Conservation (phyloP, 305 asterid species). For the Withania somnifera region DNA sequence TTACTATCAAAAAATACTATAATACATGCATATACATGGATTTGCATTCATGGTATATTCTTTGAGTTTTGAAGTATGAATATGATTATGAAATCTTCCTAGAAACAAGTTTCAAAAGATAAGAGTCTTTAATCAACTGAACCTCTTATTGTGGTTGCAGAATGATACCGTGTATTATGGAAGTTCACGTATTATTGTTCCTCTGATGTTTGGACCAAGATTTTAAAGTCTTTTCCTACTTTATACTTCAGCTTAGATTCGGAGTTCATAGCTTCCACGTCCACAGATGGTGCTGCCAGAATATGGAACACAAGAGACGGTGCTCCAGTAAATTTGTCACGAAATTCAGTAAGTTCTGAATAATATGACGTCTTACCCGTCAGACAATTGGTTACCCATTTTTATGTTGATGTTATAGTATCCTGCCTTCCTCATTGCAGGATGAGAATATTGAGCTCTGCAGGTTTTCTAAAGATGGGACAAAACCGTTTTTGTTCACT, state of each 20-base stretch:
- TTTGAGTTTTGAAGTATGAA: background rate
- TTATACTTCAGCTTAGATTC: conserved; percentile 66
- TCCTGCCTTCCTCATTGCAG: conserved; percentile 24
- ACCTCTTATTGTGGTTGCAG: background rate
- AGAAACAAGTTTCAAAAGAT: background rate
- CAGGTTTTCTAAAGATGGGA: conserved; percentile 92
- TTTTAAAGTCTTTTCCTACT: conserved; percentile 10
- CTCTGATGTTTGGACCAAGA: background rate
- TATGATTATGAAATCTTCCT: background rate
- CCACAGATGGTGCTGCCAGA: conserved; percentile 86
- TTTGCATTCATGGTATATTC: background rate
- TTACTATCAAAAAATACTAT: background rate
- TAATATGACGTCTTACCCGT: background rate
- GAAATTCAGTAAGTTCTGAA: conserved; percentile 54
- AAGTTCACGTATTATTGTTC: background rate
- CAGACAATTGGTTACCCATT: background rate
- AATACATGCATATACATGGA: background rate
- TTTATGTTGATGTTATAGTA: background rate
- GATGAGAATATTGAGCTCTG: conserved; percentile 86
- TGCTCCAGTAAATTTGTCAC: conserved; percentile 58
- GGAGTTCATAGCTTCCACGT: conserved; percentile 79
- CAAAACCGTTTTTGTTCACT: conserved; percentile 84
- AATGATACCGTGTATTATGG: background rate
- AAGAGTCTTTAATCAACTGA: background rate
- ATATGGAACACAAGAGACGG: conserved; percentile 85